Base-by-base conservation (phyloP, 228 moss, liverwort and hornwort genomes). In the Sphagnum magellanicum region DNA sequence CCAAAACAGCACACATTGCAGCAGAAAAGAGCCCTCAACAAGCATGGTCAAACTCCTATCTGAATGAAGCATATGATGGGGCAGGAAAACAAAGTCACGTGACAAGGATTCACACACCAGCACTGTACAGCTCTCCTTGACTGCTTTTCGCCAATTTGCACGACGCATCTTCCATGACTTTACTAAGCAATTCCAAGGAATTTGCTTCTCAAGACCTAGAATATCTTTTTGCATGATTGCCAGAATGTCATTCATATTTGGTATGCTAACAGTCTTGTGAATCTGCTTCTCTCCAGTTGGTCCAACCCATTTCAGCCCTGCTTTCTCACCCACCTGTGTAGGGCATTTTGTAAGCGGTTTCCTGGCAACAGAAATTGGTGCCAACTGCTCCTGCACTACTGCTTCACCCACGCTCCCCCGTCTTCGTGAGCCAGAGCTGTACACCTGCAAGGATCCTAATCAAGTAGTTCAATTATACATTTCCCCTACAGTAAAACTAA, bases 201-300 rank as follows among this genome's bases (percentile, higher is more conserved):
- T 84, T 63, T 78, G 79, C 15, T 75, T 76, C 66, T 88, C 88
- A 48, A 88, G 64, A 69, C 81, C 81, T 12, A 88, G 72, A 71
- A 88, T 74, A 70, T 88, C 88, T 63, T 81, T 79, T 68, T 72
- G 81, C 81, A 88, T 79, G 15, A 84, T 77, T 59, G 69, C 75
- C 52, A 84, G 70, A 59, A 84, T 78, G 53, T 84, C 81, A 65
- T 67, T 61, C 50, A 76, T 71, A 65, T 81, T 81, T 57, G 53
- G 58, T n/a, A 58, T 57, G 57, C 53, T 71, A 32, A 74, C 61
- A 73, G 64, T 53, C 67, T 81, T 71, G 16, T 67, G 49, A 71
- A 70, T 51, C 63, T 65, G 49, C 72, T 78, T 76, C 67, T 80
- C 78, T 72, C 65, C 9, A 69, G 70, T 69, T 10, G 59, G 68